A percentile compares a stretch with the other conserved stretches of the same genome.
Conservation (phyloP, 2,329 filamentous ascomycete genomes). For the Aspergillus novoparasiticus region DNA sequence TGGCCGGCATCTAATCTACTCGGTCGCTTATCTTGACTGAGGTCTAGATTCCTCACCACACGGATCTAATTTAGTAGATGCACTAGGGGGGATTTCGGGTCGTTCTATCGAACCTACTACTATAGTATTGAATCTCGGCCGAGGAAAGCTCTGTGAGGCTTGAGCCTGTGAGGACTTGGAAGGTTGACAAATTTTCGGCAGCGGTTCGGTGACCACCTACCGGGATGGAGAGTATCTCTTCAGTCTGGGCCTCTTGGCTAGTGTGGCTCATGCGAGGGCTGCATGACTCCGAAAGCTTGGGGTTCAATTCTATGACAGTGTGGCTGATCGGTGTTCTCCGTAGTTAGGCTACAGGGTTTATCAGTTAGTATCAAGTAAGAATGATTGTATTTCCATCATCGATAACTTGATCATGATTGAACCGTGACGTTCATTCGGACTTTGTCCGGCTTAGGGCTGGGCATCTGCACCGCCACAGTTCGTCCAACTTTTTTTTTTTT, state of each 20-base stretch:
- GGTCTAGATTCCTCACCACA: neutral
- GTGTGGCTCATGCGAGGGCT: neutral
- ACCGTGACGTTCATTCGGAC: neutral
- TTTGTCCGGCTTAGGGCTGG: neutral
- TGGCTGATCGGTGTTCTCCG: neutral
- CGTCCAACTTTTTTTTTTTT: neutral
- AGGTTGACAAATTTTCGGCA: neutral
- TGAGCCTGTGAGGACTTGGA: neutral
- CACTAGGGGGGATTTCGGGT: neutral
- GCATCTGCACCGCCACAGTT: neutral
- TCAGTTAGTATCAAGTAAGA: neutral
- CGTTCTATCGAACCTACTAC: neutral
- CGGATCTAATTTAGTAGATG: neutral
- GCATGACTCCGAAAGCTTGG: neutral
- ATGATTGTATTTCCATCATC: neutral
- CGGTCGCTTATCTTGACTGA: neutral
- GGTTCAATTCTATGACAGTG: neutral
- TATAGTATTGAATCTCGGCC: neutral
- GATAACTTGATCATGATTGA: neutral
- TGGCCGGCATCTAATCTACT: neutral
- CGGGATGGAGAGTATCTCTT: neutral
- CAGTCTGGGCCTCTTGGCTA: neutral
- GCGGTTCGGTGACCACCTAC: neutral
- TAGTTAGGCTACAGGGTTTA: neutral
- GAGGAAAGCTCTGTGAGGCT: neutral